phyloP scores from a whole-genome alignment of 306 rosid genomes.

The Macrotyloma uniflorum region DNA sequence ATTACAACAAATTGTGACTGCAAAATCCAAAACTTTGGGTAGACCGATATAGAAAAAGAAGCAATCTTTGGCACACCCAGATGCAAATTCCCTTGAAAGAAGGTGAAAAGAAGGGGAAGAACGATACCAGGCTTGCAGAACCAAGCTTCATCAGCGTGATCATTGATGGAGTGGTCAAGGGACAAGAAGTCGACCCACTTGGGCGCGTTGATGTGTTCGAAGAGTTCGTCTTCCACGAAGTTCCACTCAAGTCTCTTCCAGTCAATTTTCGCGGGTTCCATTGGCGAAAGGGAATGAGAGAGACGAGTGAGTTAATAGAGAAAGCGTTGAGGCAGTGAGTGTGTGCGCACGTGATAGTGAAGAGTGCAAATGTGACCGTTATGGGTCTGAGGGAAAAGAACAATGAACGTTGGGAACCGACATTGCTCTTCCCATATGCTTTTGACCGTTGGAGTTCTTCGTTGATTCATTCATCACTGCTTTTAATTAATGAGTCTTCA shows the following conservation, averaged over 20 bases:
- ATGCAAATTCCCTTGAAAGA: neutral
- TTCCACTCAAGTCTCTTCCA: conserved; percentile 87
- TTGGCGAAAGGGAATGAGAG: conserved; percentile 16
- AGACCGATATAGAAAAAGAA: neutral
- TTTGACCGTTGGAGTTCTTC: conserved; percentile 70
- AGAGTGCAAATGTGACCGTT: conserved; percentile 63
- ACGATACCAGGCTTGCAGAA: conserved; percentile 78
- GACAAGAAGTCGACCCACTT: conserved; percentile 90
- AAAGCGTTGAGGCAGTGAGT: neutral
- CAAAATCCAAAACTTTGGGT: neutral
- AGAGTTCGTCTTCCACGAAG: conserved; percentile 74
- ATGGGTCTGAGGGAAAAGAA: conserved; percentile 4
- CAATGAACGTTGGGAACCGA: conserved; percentile 49
- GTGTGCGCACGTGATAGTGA: conserved; percentile 15
- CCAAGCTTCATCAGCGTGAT: conserved; percentile 74
- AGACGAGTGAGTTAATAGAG: conserved; percentile 1
- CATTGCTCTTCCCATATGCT: neutral
- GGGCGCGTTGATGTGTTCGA: conserved; percentile 90
- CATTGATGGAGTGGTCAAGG: conserved; percentile 28
- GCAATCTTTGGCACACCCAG: neutral
- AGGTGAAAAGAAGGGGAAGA: neutral
- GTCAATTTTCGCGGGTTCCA: conserved; percentile 97
- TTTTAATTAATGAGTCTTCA: neutral
- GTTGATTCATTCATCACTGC: neutral
- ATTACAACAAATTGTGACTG: neutral